These are phyloP conservation scores for Podospora sp. DNA, from an alignment of 495 filamentous ascomycete genomes.

Conservation along the genomic window DNA sequence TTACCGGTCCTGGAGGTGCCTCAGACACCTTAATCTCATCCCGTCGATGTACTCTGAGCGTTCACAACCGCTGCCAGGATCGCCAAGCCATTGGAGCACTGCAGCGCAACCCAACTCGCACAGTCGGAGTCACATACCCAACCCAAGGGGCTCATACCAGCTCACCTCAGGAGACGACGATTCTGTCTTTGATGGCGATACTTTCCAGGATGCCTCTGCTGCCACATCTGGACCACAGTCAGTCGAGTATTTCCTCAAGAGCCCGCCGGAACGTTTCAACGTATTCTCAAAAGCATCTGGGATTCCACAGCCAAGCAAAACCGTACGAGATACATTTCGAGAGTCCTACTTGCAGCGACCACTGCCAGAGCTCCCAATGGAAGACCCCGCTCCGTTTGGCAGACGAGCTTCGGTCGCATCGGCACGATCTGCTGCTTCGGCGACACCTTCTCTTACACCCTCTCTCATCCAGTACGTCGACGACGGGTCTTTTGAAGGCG, in stretches of 20 bases:
- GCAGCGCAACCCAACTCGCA: not conserved
- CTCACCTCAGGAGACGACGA: not conserved
- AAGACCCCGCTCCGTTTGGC: constrained; percentile 10
- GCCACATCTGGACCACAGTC: not conserved
- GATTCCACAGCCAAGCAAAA: constrained; percentile 32
- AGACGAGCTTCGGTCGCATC: constrained; percentile 22
- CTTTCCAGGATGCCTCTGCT: not conserved
- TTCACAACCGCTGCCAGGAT: not conserved
- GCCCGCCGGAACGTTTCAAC: constrained; percentile 34
- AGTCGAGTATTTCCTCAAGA: constrained; percentile 30
- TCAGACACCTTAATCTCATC: constrained; percentile 47
- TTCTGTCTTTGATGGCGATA: not conserved
- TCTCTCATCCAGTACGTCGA: constrained; percentile 45
- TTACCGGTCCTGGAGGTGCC: constrained; percentile 49
- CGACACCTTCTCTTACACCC: constrained; percentile 41
- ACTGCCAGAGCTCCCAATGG: constrained; percentile 45
- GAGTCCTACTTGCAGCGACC: constrained; percentile 42
- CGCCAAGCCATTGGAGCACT: not conserved
- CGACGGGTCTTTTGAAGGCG: constrained; percentile 42
- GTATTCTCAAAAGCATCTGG: not conserved
- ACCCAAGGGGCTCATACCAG: not conserved
- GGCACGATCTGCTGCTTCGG: constrained; percentile 17
- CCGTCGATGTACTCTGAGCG: constrained; percentile 17
- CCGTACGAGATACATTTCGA: constrained; percentile 22
- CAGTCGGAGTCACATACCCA: not conserved